Evolutionary conservation across 345 rosid species (phyloP), one percentile per base, ranked within the genome.

Genomic region (Pseudoturritis turrita): DNA sequence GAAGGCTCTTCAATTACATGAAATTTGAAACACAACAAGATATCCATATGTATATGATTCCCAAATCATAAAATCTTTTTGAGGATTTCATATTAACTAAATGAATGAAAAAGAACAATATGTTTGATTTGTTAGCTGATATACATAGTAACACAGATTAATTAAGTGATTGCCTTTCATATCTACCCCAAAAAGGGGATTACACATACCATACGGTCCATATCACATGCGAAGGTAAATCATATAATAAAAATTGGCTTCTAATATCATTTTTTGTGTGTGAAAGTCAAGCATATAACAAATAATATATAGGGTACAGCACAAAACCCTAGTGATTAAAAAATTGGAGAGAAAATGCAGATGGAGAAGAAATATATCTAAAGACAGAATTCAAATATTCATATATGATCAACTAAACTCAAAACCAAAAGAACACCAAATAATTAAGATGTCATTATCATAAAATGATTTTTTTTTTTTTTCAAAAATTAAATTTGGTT

Each of bases 401-500:
- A 74, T 62, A 62, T 60, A 71, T 58, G 39, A 59, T 35, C 23
- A 59, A 59, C 78, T 49, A 28, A 21, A 66, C 15, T 37, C 26
- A 40, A 29, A 7, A 66, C 54, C 47, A 50, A 66, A 74, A 43
- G 40, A 67, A 39, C 15, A 22, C 46, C 44, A 31, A 58, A 39
- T 29, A 50, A 58, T 28, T 15, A 33, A 59, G 50, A 65, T 61
- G 17, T 74, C 66, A 15, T 40, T 51, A 71, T 65, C 66, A 73
- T 57, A 31, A 28, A 47, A 40, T 59, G 37, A n/a, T 17, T 19
- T 39, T 28, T 54, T 26, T 62, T 41, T 15, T 28, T 57, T 59
- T 15, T 52, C 41, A 41, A 29, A 55, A 33, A 28, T 66, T n/a
- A 33, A 68, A 52, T 41, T 54, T 53, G 39, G 67, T 58, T 51